Conservation (phyloP, 139 green algal genomes). For the Axilococcus clingmanii region DNA sequence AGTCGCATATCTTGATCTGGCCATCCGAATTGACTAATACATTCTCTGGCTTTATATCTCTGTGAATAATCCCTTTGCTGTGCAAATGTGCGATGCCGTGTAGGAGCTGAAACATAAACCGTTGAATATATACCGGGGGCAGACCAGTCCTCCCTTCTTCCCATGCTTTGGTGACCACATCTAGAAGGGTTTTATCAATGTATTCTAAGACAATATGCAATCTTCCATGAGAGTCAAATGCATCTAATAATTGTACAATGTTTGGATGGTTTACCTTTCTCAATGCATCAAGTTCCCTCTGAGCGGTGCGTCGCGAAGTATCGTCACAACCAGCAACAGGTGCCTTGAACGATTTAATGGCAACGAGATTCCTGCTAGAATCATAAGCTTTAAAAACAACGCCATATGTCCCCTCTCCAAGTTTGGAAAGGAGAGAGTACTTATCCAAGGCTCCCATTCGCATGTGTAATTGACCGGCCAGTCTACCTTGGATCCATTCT, state of each 20-base stretch:
- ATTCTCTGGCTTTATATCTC: constrained; percentile 86
- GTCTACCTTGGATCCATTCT: no score
- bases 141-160: constrained; percentile 99
- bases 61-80: constrained; percentile 73
- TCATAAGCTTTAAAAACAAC: constrained; percentile 46
- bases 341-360: no score
- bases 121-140: constrained; percentile 92
- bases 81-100: constrained; percentile 83
- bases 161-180: constrained; percentile 69
- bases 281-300: constrained; percentile 61
- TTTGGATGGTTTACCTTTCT: constrained; percentile 94
- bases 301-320: no score
- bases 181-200: constrained; percentile 96
- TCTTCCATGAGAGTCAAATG: constrained; percentile 72
- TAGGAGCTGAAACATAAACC: constrained; percentile 93
- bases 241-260: constrained; percentile 82
- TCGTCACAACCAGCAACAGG: no score
- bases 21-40: constrained; percentile 76
- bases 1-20: constrained; percentile 84
- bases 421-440: constrained; percentile 52
- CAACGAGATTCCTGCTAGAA: no score
- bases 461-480: no score
- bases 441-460: no score
- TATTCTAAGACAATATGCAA: constrained; percentile 99
- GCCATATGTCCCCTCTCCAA: constrained; percentile 82